phyloP scores from a whole-genome alignment of 805 yeast genomes.

The Lipomyces oligophaga region DNA sequence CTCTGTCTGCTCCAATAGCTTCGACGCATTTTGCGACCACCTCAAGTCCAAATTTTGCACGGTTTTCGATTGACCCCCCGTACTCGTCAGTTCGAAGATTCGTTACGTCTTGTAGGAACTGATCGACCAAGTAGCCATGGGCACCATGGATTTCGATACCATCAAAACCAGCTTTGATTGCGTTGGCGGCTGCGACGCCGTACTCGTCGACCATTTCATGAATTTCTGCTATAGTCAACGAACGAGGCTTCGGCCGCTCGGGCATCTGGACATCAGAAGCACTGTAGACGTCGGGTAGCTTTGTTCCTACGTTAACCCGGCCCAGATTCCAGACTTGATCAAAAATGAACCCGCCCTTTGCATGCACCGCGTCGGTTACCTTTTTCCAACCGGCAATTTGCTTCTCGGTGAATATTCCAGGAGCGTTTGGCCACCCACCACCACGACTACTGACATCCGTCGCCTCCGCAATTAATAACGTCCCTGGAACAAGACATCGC shows the following conservation, averaged over 20 bases:
- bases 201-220: conserved; percentile 45
- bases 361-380: conserved; percentile 47
- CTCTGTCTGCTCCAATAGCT: conserved; percentile 48
- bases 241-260: conserved; percentile 15
- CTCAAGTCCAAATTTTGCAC: conserved; percentile 50
- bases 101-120: conserved; percentile 44
- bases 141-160: conserved; percentile 65
- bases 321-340: conserved; percentile 50
- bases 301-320: conserved; percentile 38
- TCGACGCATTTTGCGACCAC: conserved; percentile 50
- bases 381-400: conserved; percentile 79
- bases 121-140: conserved; percentile 52
- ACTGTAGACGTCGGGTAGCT: conserved; percentile 30
- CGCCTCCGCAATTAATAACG: conserved; percentile 60
- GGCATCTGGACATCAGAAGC: conserved; percentile 18
- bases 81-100: conserved; percentile 57
- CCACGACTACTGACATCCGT: conserved; percentile 46
- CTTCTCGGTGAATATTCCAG: conserved; percentile 64
- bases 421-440: conserved; percentile 41
- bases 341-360: conserved; percentile 39
- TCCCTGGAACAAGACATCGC: conserved; percentile 54
- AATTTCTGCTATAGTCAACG: conserved; percentile 43
- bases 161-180: conserved; percentile 54
- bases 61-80: conserved; percentile 58
- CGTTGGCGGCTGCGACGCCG: conserved; percentile 51